Base-by-base conservation (phyloP, 768 basidiomycete genomes). In the Leccinum arenicola region DNA sequence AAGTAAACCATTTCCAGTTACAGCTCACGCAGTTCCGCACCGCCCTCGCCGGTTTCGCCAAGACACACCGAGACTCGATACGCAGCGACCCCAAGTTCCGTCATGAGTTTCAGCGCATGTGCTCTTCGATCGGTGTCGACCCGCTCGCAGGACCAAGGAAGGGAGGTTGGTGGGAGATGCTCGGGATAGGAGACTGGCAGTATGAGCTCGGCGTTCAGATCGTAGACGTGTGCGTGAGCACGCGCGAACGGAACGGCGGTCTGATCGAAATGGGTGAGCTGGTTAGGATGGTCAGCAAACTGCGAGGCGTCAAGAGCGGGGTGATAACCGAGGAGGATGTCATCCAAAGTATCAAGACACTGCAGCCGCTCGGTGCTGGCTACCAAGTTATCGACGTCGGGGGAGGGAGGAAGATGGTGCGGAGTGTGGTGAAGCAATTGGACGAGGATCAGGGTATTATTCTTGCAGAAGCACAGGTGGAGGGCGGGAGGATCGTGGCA, bases 131-230 rank as follows among this genome's bases (percentile, higher is more conserved):
- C 5, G 43, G 43, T 11, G 19, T 45, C 19, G 43, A 19, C 19
- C 43, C 43, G 5, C 43, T 45, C 6, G 43, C 43, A 45, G 43
- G 43, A 11, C 43, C 43, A 19, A 45, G 43, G 19, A 45, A 45
- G 5, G 43, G 43, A 45, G 43, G 43, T 19, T 45, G 5, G 19
- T 45, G 43, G 43, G 43, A 45, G 43, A 45, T 45, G 43, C 43
- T 45, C 19, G 88, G 88, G 8, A 74, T 97, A 55, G 87, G 93
- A 15, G 97, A 98, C 70, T 98, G 95, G 93, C 90, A 95, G 66
- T 91, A 93, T 70, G 95, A 97, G 68, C 83, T 98, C 6, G 93
- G 94, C 10, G 93, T 98, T 40, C 96, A 96, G 76, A 90, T 96
- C 61, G 93, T 97, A 53, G 93, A 94, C 70, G 82, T 95, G 47